Conservation (phyloP, 352 stramenopile genomes). For the Globisporangium yorkense region DNA sequence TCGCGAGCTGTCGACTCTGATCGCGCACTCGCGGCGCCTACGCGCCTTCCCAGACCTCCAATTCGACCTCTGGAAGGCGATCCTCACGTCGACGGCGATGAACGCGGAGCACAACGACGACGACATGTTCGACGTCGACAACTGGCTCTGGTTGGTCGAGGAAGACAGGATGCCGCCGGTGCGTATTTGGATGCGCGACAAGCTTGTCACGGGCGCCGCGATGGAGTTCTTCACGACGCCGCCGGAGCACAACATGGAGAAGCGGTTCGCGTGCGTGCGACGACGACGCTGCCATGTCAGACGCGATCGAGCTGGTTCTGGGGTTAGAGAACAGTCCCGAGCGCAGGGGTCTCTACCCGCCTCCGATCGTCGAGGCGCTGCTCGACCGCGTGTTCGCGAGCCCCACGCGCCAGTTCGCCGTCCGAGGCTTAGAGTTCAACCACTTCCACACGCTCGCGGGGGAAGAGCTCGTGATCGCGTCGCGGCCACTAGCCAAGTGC, state of each 20-base stretch:
- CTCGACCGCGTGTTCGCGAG: slow-evolving; percentile 1
- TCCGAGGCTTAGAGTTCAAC: background rate
- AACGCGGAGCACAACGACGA: too few species aligned
- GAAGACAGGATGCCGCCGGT: background rate
- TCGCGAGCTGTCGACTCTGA: background rate
- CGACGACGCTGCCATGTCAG: background rate
- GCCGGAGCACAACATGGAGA: background rate
- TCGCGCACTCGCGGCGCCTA: background rate
- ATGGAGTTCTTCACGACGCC: background rate
- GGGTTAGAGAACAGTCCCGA: background rate
- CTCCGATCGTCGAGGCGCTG: background rate
- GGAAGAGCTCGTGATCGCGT: background rate
- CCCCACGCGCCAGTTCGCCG: slow-evolving; percentile 1
- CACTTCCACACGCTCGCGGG: background rate
- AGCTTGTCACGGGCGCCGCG: background rate
- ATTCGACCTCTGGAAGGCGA: background rate
- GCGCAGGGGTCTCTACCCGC: background rate
- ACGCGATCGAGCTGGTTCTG: background rate
- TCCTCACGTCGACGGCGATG: background rate
- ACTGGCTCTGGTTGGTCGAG: background rate
- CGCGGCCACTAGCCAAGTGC: background rate
- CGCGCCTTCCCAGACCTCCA: background rate
- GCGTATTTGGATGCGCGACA: background rate
- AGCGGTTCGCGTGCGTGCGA: background rate
- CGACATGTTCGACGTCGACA: background rate